Evolutionary conservation across 2,329 filamentous ascomycete genomes (phyloP), one percentile per base, ranked within the genome.

Genomic region (Chaetoscypha palmicola): DNA sequence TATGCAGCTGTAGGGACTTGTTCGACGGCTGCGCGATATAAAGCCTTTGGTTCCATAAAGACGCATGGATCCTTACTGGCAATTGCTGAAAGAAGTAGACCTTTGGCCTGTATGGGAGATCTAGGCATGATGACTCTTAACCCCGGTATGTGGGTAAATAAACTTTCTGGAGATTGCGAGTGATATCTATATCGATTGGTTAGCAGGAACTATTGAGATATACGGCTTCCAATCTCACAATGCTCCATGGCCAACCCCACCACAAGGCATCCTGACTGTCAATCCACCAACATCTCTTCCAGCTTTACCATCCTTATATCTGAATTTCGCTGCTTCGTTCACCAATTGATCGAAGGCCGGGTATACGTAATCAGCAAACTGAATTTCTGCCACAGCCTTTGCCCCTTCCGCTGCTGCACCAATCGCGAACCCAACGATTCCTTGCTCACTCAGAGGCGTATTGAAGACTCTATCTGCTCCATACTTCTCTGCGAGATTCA

Each of bases 391-490:
- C 19, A 97, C 78, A 0, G 92, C 88, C 45, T 84, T 83, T 85
- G 95, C 89, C 19, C 91, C 91, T 68, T 95, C 85, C 5, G 87
- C 86, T 0, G 91, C 90, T 26, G 83, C 79, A 2, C 92, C 92
- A 54, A 97, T 89, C 9, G 83, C 92, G 60, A 97, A 97, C 0
- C 92, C 92, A 47, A 94, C 76, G 53, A 98, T 91, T 1, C 91
- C 92, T 66, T 97, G 92, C 63, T 98, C 92, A 24, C 83, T 87
- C 54, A 98, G 67, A 0, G 92, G 92, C 14, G 90, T 97, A 66
- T 98, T 97, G 73, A 98, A 98, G 24, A 98, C 90, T 45, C 92
- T 76, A 46, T 92, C 85, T 2, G 79, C 75, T 7, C 92, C 92
- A 63, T 92, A 94, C 44, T 87, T 87, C 50, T 89, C 85, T 23